Percentiles rank a stretch among this genome's conserved stretches.
Evolutionary conservation across 148 eudicot genomes (phyloP).

Genomic region (Arbutus unedo): DNA sequence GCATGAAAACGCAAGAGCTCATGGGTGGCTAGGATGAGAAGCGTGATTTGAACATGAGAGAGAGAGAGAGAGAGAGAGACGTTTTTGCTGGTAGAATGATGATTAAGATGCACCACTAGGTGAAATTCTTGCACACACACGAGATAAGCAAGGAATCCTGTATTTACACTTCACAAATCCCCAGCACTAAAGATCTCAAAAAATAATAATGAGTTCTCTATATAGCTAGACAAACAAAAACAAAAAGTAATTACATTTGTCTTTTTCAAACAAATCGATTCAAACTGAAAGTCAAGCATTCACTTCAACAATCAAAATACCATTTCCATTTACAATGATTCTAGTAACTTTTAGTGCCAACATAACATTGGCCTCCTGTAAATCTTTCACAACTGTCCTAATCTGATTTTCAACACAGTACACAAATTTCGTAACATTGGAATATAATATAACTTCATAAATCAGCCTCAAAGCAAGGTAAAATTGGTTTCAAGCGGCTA

Average conservation of each 20-base stretch:
- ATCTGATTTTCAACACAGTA: neutral
- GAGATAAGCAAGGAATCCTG: slow-evolving; percentile 12
- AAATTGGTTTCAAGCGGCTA: neutral
- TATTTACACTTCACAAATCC: neutral
- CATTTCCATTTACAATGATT: neutral
- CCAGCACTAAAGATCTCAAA: neutral
- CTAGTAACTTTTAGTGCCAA: neutral
- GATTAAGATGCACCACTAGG: neutral
- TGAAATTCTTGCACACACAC: neutral
- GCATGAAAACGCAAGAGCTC: neutral
- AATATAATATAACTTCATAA: neutral
- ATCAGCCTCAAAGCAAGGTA: neutral
- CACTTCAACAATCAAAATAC: neutral
- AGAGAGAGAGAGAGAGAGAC: slow-evolving; percentile 6
- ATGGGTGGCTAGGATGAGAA: slow-evolving; percentile 1
- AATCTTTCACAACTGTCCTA: neutral
- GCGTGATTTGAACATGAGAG: neutral
- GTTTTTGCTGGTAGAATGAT: neutral
- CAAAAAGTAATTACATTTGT: neutral
- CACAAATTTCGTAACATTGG: neutral
- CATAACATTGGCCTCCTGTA: neutral
- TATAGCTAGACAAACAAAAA: neutral
- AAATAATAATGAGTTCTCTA: neutral
- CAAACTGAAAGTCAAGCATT: neutral
- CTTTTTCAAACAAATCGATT: neutral